Evolutionary conservation across 2,329 filamentous ascomycete species (phyloP).

Genomic region (Aspergillus sp.): DNA sequence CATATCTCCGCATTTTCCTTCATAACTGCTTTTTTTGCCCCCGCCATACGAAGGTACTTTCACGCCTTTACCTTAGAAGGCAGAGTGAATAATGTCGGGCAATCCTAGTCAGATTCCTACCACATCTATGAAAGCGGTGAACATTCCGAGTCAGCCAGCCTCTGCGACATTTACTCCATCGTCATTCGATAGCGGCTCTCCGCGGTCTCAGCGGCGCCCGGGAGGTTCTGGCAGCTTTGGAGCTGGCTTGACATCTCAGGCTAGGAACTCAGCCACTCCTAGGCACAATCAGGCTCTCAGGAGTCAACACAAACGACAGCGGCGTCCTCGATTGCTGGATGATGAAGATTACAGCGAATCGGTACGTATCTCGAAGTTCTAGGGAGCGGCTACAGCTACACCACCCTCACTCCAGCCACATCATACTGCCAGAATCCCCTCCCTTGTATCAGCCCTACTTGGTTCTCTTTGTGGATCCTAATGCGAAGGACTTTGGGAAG

Average conservation of each 20-base stretch:
- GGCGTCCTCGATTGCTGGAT: conserved; percentile 71
- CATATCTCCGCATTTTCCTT: conserved; percentile 26
- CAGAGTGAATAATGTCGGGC: conserved; percentile 43
- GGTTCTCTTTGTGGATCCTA: not conserved
- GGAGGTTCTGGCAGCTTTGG: conserved; percentile 46
- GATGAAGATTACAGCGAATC: conserved; percentile 86
- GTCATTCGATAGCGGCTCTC: conserved; percentile 37
- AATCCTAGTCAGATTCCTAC: conserved; percentile 38
- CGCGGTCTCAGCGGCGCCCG: conserved; percentile 45
- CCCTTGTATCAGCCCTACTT: not conserved
- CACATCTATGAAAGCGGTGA: conserved; percentile 42
- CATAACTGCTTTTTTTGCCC: not conserved
- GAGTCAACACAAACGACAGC: conserved; percentile 82
- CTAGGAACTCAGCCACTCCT: conserved; percentile 37
- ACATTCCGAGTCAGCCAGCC: conserved; percentile 35
- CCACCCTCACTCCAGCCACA: not conserved
- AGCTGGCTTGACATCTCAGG: conserved; percentile 35
- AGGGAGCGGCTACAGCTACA: not conserved
- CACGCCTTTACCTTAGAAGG: not conserved
- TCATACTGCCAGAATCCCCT: not conserved
- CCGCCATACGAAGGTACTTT: conserved; percentile 1
- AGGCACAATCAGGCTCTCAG: conserved; percentile 75
- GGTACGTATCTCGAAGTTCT: conserved; percentile 52
- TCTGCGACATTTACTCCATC: conserved; percentile 36
- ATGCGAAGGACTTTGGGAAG: not conserved